phyloP scores from a whole-genome alignment of 129 eudicot genomes.

The carrot (Daucus carota) region DH1_v3.0 NC_030384.2:19471501-19472000 shows the following conservation, averaged over 20 bases:
- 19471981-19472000: too few relatives aligned
- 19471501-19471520: not conserved
- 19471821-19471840: not conserved
- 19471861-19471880: too few relatives aligned
- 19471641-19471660: slow-evolving; percentile 69
- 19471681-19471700: not conserved
- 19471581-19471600: slow-evolving; percentile 43
- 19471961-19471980: too few relatives aligned
- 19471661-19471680: slow-evolving; percentile 9
- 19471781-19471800: not conserved
- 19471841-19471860: too few relatives aligned
- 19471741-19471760: not conserved
- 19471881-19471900: too few relatives aligned
- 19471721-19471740: not conserved
- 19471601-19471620: slow-evolving; percentile 70
- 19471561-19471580: not conserved
- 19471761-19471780: not conserved
- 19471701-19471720: not conserved
- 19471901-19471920: too few relatives aligned
- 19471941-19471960: too few relatives aligned
- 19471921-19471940: too few relatives aligned
- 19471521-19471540: not conserved
- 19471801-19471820: not conserved
- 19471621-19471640: slow-evolving; percentile 83
- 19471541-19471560: not conserved